These are phyloP conservation scores for Sideroxylon spinosum DNA, from an alignment of 179 eudicot species.

Conservation along the genomic window DNA sequence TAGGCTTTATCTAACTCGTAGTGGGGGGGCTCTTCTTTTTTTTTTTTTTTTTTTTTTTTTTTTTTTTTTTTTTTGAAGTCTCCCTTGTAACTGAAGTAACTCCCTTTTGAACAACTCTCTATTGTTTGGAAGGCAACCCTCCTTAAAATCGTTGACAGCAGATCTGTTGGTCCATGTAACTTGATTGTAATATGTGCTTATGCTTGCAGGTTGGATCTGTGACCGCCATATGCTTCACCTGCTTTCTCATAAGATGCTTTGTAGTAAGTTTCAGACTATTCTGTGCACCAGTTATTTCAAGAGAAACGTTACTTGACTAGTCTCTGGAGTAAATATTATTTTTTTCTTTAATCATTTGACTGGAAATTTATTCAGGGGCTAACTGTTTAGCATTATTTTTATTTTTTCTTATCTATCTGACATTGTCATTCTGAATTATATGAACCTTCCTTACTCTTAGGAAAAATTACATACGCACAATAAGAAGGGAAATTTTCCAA, in stretches of 20 bases:
- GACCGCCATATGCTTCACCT: slow-evolving; percentile 64
- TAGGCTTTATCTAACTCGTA: background rate
- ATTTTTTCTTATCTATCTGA: background rate
- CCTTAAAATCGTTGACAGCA: too few relatives aligned
- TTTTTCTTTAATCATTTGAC: too few relatives aligned
- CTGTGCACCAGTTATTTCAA: background rate
- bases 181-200: background rate
- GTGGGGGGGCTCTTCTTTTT: background rate
- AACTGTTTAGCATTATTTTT: background rate
- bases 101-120: background rate
- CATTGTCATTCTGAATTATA: too few relatives aligned
- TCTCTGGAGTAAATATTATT: background rate
- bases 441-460: too few relatives aligned
- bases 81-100: background rate
- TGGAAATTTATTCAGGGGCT: background rate
- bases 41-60: background rate
- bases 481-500: too few relatives aligned
- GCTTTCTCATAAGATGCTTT: slow-evolving; percentile 66
- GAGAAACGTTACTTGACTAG: background rate
- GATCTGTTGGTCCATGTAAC: background rate
- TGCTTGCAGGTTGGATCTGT: slow-evolving; percentile 71
- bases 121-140: background rate
- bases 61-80: background rate
- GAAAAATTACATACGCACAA: too few relatives aligned
- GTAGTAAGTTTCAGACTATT: slow-evolving; percentile 42